Conservation (phyloP, 1,284 basidiomycete genomes). For the Rhodotorula mucilaginosa region DNA sequence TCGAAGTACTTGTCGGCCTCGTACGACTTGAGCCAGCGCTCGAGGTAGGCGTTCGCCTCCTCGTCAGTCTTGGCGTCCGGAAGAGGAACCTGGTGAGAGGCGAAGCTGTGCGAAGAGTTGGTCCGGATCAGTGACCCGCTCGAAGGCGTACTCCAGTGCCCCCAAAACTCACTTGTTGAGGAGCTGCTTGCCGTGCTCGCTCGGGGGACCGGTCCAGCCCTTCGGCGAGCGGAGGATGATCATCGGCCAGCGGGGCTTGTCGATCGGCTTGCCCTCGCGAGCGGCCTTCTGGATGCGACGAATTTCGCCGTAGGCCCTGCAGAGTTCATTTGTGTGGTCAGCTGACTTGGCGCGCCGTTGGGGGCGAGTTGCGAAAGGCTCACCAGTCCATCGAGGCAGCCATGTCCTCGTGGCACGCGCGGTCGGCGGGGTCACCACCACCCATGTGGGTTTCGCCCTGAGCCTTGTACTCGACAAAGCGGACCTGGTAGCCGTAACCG, state of each 20-base stretch:
- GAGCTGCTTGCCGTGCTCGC: conserved; percentile 46
- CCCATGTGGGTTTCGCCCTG: conserved; percentile 34
- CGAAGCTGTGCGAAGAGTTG: conserved; percentile 33
- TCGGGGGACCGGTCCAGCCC: conserved; percentile 49
- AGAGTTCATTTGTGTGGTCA: neutral
- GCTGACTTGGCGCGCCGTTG: neutral
- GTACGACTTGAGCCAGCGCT: conserved; percentile 62
- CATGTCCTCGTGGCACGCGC: conserved; percentile 56
- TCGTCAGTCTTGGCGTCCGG: conserved; percentile 63
- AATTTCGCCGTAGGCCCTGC: conserved; percentile 46
- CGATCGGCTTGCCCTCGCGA: conserved; percentile 63
- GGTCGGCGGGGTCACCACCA: conserved; percentile 50
- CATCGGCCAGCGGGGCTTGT: conserved; percentile 83
- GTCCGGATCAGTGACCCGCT: neutral
- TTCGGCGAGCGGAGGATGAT: conserved; percentile 79
- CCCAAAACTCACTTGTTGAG: conserved; percentile 20
- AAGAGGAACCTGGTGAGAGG: conserved; percentile 70
- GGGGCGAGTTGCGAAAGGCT: neutral
- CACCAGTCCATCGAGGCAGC: conserved; percentile 75
- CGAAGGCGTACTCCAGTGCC: neutral
- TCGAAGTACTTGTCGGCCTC: conserved; percentile 46
- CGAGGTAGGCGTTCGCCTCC: conserved; percentile 63
- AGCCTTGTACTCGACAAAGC: conserved; percentile 68
- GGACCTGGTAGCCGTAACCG: conserved; percentile 69
- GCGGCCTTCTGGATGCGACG: conserved; percentile 72